These are phyloP conservation scores for Microglena sp. DNA, from an alignment of 139 green algal species.

Conservation along the genomic window DNA sequence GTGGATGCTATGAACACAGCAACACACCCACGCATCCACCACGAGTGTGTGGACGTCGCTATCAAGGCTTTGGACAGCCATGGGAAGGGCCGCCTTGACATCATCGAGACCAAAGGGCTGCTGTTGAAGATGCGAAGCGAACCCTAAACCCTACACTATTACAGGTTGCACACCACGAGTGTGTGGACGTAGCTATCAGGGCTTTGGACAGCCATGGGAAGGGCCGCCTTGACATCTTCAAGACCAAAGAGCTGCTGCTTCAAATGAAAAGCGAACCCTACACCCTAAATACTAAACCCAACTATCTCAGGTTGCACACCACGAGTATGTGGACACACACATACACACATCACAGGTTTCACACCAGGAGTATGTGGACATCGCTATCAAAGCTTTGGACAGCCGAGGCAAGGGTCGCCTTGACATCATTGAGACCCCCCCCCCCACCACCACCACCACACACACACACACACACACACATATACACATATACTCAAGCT, in stretches of 20 bases:
- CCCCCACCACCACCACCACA: no score
- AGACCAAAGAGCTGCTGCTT: neutral
- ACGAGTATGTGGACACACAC: neutral
- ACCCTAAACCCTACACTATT: neutral
- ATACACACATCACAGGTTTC: neutral
- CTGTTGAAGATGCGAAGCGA: neutral
- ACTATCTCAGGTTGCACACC: neutral
- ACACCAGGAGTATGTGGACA: no score
- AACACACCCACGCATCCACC: no score
- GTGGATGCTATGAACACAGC: no score
- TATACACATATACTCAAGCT: neutral
- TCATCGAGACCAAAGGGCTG: neutral
- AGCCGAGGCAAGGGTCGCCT: neutral
- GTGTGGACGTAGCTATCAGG: no score
- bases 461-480: neutral
- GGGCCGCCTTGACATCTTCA: neutral
- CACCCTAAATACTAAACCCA: neutral
- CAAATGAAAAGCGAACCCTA: neutral
- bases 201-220: no score
- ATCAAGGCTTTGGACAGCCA: no score
- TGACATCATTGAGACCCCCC: neutral
- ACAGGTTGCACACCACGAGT: neutral
- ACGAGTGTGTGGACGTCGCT: no score
- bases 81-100: neutral
- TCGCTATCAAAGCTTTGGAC: no score